Evolutionary conservation across 305 asterid genomes (phyloP).

Genomic region (Euphrasia arctica): DNA sequence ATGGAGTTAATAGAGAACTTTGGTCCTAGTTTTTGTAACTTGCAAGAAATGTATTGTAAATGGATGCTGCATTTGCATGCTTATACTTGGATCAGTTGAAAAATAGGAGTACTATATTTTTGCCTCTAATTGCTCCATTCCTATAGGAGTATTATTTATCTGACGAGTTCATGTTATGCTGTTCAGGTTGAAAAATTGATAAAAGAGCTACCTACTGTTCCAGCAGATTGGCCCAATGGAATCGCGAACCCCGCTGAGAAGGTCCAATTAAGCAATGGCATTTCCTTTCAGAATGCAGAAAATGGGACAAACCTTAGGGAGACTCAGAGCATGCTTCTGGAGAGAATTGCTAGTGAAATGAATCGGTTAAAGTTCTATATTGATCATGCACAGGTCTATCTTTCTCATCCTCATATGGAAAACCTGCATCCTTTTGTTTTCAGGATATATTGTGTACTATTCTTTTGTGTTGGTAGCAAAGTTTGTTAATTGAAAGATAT

Average conservation of each 20-base stretch:
- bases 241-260: conserved; percentile 38
- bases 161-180: conserved; percentile 28
- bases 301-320: conserved; percentile 76
- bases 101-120: neutral
- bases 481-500: conserved; percentile 3
- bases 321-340: conserved; percentile 94
- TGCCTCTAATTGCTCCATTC: conserved; percentile 9
- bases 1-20: conserved; percentile 4
- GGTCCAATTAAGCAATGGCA: conserved; percentile 53
- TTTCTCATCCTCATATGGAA: conserved; percentile 26
- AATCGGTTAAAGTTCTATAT: conserved; percentile 87
- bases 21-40: conserved; percentile 3
- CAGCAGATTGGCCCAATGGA: conserved; percentile 73
- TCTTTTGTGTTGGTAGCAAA: conserved; percentile 1
- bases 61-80: conserved; percentile 14
- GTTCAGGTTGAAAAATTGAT: conserved; percentile 89
- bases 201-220: conserved; percentile 80
- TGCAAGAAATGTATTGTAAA: neutral
- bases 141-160: neutral
- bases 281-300: conserved; percentile 59
- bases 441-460: neutral
- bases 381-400: conserved; percentile 79
- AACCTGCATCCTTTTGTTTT: conserved; percentile 13
- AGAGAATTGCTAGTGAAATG: conserved; percentile 98
- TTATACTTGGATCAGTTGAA: conserved; percentile 8